A percentile compares a stretch with the other conserved stretches of the same genome.
Evolutionary conservation across 257 asterid species (phyloP).

Genomic region (Solanum sitiens): DNA sequence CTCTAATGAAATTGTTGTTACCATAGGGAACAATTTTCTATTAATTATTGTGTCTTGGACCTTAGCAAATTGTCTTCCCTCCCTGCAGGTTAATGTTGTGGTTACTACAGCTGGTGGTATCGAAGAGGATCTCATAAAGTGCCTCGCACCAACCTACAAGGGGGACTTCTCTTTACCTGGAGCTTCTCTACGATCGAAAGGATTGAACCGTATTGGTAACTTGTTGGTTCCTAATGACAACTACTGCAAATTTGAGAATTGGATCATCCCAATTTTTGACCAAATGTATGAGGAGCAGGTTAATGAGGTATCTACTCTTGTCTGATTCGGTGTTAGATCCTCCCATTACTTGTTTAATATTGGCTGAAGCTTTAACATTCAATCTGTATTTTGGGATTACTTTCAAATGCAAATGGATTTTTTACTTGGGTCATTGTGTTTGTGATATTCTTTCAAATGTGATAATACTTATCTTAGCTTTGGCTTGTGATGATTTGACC

Average conservation of each 20-base stretch:
- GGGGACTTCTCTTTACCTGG: slow-evolving; percentile 85
- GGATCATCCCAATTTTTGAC: slow-evolving; percentile 87
- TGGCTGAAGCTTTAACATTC: background rate
- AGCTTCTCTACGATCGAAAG: slow-evolving; percentile 69
- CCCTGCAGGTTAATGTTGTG: slow-evolving; percentile 73
- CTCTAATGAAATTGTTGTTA: background rate
- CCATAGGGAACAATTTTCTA: background rate
- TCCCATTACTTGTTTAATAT: background rate
- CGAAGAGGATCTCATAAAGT: slow-evolving; percentile 94
- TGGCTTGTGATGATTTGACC: background rate
- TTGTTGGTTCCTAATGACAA: slow-evolving; percentile 90
- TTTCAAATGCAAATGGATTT: background rate
- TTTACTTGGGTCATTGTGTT: background rate
- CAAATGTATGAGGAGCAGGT: slow-evolving; percentile 80
- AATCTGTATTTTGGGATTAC: background rate
- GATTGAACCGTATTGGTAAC: slow-evolving; percentile 89
- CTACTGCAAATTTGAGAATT: slow-evolving; percentile 92
- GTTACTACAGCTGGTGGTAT: slow-evolving; percentile 99
- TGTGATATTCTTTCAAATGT: background rate
- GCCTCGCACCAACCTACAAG: slow-evolving; percentile 85
- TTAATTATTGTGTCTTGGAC: background rate
- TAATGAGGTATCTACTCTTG: slow-evolving; percentile 29
- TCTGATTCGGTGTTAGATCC: background rate
- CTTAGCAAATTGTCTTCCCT: background rate
- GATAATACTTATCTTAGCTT: background rate